Evolutionary conservation across 108 stramenopile species (phyloP), one percentile per base, ranked within the genome.

Genomic region (Fragilaria crotonensis): DNA sequence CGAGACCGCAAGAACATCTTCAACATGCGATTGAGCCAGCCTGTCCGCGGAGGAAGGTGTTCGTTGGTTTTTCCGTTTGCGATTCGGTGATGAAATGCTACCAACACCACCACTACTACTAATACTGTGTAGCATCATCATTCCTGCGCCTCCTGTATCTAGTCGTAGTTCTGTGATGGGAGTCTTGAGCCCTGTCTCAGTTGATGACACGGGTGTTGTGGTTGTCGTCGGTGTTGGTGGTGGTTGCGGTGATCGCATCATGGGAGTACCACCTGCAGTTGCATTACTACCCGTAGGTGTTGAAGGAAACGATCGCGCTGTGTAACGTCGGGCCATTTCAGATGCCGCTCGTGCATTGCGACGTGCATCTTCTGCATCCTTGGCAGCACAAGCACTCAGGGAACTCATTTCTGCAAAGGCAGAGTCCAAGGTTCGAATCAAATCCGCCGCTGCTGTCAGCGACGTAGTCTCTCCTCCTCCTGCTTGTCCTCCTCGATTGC

Each of bases 331-430:
- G 4, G 81, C 84, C 57, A 89, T 71, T 57, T 85, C 84, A 2
- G 77, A 79, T 2, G 87, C 87, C 17, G 80, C 77, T 19, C 68
- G 53, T 18, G 87, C 83, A 71, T 89, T 89, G 20, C 68, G 47
- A 0, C 87, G 54, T 26, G 87, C 87, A 4, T 64, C 67, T 59
- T 82, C 83, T 30, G 83, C 87, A 60, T 85, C 79, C 41, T 57
- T 46, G 9, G 87, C 76, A 14, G 87, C 77, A 23, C 61, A 36
- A 27, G 71, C 62, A 22, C 80, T 78, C 31, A 64, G 54, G 2
- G 62, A 54, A 33, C 28, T 76, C 77, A 83, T 78, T 57, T 75
- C 70, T 0, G 72, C 60, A 44, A 71, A 73, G 30, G 87, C 83
- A 21, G 68, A 54, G 59, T 89, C 87, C 36, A 89, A 64, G 9